Evolutionary conservation across 192 early-diverging fungal species (phyloP), one percentile per base, ranked within the genome.

Genomic region (Anaeromyces robustus): DNA sequence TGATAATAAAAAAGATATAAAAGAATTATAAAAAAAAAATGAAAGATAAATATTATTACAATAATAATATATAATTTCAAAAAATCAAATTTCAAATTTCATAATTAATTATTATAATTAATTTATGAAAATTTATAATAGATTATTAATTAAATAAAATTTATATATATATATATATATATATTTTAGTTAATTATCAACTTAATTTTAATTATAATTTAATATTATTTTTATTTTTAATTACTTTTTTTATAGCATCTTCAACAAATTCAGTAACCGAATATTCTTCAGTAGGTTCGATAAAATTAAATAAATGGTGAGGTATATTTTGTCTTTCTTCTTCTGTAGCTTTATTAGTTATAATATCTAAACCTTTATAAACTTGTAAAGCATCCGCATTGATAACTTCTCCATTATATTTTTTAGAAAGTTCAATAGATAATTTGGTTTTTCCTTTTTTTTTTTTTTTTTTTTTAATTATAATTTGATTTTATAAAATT

Each of bases 361-460:
- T 92, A 30, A 97, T 94, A 82, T 95, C 93, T 80, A 98, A 87
- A 26, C 94, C 95, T 81, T 90, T 86, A 85, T 99, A 99, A 12
- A 98, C 94, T 89, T 99, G 97, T 87, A 99, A 90, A 12, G 97
- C 93, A 82, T 99, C 97, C 2, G 93, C 94, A 84, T 97, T 98
- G 82, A 99, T 95, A 52, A 97, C 89, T 81, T 98, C 95, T 29
- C 96, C 96, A 59, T 89, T 82, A 9, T 97, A 78, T 12, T 90
- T 89, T 43, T 94, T 89, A 7, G 95, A 93, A 29, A 99, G 83
- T 82, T 97, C 92, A 32, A 99, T 91, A 11, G 94, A 92, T 16
- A 99, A 86, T 82, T 96, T 89, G n/a, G 95, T 95, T 82, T 99
- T 99, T 26, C 97, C 97, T 18, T 96, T 94, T 14, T 95, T 96